Conservation (phyloP, 2,329 filamentous ascomycete genomes). For the Neonectria hederae region DNA sequence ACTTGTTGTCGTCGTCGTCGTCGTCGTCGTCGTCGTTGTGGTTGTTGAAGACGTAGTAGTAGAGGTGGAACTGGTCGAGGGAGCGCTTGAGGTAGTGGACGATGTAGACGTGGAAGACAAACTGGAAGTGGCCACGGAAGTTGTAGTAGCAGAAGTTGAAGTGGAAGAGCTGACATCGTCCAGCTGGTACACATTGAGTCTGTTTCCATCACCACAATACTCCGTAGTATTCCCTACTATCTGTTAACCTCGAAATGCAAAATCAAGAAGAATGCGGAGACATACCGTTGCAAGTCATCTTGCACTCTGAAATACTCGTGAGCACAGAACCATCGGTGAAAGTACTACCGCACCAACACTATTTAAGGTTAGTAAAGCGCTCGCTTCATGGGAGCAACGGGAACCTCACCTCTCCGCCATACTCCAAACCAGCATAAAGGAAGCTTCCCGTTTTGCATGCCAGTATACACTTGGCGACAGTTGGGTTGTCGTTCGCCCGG, state of each 20-base stretch:
- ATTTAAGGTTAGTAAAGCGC: neutral
- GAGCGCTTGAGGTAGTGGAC: neutral
- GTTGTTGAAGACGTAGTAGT: conserved; percentile 36
- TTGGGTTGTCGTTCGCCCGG: conserved; percentile 37
- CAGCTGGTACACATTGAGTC: conserved; percentile 50
- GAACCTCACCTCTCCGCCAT: conserved; percentile 48
- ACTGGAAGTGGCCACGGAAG: neutral
- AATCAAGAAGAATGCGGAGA: neutral
- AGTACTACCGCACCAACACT: conserved; percentile 51
- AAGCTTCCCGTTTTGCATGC: conserved; percentile 45
- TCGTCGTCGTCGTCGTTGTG: conserved; percentile 23
- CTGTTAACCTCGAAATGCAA: conserved; percentile 7
- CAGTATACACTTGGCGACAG: conserved; percentile 47
- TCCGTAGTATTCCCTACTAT: conserved; percentile 46
- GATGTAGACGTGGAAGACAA: neutral
- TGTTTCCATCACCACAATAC: conserved; percentile 47
- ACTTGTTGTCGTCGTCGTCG: conserved; percentile 26
- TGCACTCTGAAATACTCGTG: conserved; percentile 45
- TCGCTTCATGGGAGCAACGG: accelerated
- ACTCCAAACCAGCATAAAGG: conserved; percentile 49
- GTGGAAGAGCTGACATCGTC: conserved; percentile 21
- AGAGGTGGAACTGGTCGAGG: conserved; percentile 1
- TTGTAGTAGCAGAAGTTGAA: neutral
- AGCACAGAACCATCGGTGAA: conserved; percentile 42
- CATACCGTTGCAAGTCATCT: conserved; percentile 48